Evolutionary conservation across 2,329 filamentous ascomycete species (phyloP).

Genomic region (Fusarium papillatum): DNA sequence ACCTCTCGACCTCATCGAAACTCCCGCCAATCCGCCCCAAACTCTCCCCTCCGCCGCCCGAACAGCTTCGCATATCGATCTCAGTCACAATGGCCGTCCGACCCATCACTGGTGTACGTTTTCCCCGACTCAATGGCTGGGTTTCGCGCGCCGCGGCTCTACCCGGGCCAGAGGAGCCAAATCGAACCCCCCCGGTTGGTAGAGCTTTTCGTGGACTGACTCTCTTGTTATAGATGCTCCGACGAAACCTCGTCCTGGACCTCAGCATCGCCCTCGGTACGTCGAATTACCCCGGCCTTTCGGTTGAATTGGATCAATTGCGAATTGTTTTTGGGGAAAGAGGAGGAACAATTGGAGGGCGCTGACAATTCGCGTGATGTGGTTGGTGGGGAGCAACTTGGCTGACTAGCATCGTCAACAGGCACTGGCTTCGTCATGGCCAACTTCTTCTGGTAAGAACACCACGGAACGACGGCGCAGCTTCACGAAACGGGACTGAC

Average conservation of each 20-base stretch:
- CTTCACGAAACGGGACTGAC: constrained; percentile 19
- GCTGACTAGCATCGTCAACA: constrained; percentile 53
- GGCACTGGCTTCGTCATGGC: constrained; percentile 68
- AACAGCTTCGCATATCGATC: constrained; percentile 40
- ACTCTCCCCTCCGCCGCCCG: constrained; percentile 37
- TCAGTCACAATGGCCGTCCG: constrained; percentile 65
- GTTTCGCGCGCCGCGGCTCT: constrained; percentile 9
- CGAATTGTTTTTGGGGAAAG: constrained; percentile 11
- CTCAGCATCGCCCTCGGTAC: constrained; percentile 68
- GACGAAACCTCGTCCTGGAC: constrained; percentile 70
- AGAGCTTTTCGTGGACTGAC: constrained; percentile 51
- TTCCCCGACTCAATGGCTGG: constrained; percentile 48
- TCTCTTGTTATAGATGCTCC: constrained; percentile 65
- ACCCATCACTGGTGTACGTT: constrained; percentile 72
- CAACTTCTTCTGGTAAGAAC: constrained; percentile 69
- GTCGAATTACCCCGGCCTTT: constrained; percentile 42
- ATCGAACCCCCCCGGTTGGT: background rate
- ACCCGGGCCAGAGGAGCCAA: constrained; percentile 34
- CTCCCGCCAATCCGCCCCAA: constrained; percentile 33
- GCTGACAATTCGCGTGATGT: constrained; percentile 43
- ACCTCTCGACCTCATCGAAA: constrained; percentile 43
- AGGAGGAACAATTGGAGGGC: constrained; percentile 21
- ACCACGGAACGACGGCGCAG: background rate
- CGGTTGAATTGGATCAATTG: constrained; percentile 15
- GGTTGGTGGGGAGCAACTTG: constrained; percentile 39